Evolutionary conservation across 2,329 filamentous ascomycete species (phyloP), one percentile per base, ranked within the genome.

Genomic region (Zopfia rhizophila): DNA sequence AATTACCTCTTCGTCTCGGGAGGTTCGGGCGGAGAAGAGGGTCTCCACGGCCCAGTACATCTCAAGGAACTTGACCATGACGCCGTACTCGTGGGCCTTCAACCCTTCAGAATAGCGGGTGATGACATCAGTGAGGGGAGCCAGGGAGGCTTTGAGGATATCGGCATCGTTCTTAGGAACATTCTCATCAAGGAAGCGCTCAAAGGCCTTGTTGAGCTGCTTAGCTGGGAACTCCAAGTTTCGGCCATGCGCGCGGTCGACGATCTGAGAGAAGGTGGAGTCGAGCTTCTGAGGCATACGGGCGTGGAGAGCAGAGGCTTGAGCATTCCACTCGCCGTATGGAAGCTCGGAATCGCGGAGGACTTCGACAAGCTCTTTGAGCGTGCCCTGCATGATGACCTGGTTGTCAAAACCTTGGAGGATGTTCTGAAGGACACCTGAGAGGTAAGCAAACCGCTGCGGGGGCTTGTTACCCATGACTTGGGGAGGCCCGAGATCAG

Each of bases 281-380:
- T 97, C 92, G 21, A 99, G 85, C 77, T 93, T 97, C 69, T 93
- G 88, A 0, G 94, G 94, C 89, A 97, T 99, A 63, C 94, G 89
- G 5, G 92, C 90, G 74, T 97, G 93, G n/a, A 99, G 83, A 16
- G 94, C 94, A 36, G 94, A 96, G 60, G 96, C 94, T 68, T 97
- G 91, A 5, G 93, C 89, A 54, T 89, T 91, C 90, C 93, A 99
- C 74, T 99, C 91, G 72, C 93, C 91, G 70, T 94, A 99, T 1
- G 94, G 94, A 53, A 99, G 82, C 64, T 97, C 92, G 1, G 89
- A 86, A 65, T 96, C 85, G 29, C 93, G 87, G 16, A 99, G 83
- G 8, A 99, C 92, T 49, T 91, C 85, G n/a, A 97, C 86, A 25
- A 97, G 80, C 68, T 94, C 90, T 74, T 90, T 91, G 16, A 99